A percentile compares a stretch with the other conserved stretches of the same genome.
Conservation (phyloP, 169 alveolate genomes). For the Plasmodium blacklocki region DNA sequence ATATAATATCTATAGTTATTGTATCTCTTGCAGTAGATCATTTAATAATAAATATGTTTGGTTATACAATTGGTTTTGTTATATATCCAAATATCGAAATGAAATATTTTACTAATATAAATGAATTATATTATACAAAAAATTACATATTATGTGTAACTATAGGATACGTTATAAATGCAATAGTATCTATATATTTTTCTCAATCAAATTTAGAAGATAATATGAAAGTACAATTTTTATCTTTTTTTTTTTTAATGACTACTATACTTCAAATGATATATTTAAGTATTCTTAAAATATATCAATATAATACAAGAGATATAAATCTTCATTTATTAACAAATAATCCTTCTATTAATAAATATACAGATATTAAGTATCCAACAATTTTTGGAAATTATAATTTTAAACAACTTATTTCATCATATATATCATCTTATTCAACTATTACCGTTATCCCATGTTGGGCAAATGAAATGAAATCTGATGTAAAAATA, state of each 20-base stretch:
- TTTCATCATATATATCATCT: slow-evolving; percentile 81
- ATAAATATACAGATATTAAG: slow-evolving; percentile 19
- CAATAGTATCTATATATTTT: slow-evolving; percentile 78
- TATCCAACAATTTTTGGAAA: slow-evolving; percentile 79
- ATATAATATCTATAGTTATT: slow-evolving; percentile 78
- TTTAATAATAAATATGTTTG: slow-evolving; percentile 77
- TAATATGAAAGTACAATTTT: slow-evolving; percentile 81
- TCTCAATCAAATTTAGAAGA: slow-evolving; percentile 83
- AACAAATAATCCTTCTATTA: neutral
- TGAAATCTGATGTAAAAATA: slow-evolving; percentile 84
- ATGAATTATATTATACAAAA: slow-evolving; percentile 34
- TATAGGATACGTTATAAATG: slow-evolving; percentile 83
- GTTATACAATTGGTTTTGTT: slow-evolving; percentile 82
- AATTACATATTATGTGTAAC: slow-evolving; percentile 79
- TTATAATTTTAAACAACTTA: slow-evolving; percentile 64
- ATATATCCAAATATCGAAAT: slow-evolving; percentile 67
- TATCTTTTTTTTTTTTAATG: slow-evolving; percentile 81
- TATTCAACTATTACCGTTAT: slow-evolving; percentile 80
- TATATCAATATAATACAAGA: slow-evolving; percentile 42
- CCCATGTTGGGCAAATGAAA: slow-evolving; percentile 89
- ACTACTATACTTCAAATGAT: slow-evolving; percentile 78
- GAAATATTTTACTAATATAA: slow-evolving; percentile 16
- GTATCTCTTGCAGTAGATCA: slow-evolving; percentile 84
- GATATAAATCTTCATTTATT: neutral
- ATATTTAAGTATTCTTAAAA: slow-evolving; percentile 38